Conservation (phyloP, 1,284 basidiomycete genomes). For the Takashimella koratensis region DNA sequence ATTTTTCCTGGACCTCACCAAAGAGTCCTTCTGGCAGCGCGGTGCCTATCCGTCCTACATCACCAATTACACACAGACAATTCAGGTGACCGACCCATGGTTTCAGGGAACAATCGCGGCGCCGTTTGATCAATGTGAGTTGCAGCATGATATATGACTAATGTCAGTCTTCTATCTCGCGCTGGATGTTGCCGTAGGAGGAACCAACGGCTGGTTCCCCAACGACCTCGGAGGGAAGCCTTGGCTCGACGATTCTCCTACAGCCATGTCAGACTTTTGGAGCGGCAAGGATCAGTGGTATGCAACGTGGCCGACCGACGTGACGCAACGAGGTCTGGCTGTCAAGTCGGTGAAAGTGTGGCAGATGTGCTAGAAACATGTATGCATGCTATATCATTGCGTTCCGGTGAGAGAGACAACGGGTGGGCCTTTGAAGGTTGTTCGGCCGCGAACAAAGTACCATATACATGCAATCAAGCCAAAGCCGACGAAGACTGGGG, state of each 20-base stretch:
- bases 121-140: conserved; percentile 5
- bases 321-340: conserved; percentile 62
- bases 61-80: conserved; percentile 61
- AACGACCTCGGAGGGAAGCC: conserved; percentile 65
- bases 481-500: conserved; percentile 62
- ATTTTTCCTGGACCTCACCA: conserved; percentile 60
- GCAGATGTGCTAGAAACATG: conserved; percentile 35
- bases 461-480: conserved; percentile 56
- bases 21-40: conserved; percentile 66
- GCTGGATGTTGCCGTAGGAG: conserved; percentile 71
- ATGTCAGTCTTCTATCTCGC: conserved; percentile 66
- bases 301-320: conserved; percentile 61
- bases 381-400: not conserved
- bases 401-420: not conserved
- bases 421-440: conserved; percentile 40
- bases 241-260: conserved; percentile 54
- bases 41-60: conserved; percentile 71
- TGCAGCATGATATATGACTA: not conserved
- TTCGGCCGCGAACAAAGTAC: conserved; percentile 53
- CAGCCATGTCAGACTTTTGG: conserved; percentile 51
- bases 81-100: conserved; percentile 67
- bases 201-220: conserved; percentile 83
- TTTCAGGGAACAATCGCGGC: not conserved
- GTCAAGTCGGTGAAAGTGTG: conserved; percentile 69
- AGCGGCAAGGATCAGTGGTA: conserved; percentile 60